A percentile compares a stretch with the other conserved stretches of the same genome.
These are phyloP conservation scores for Ogataea populi-albae DNA, from an alignment of 805 yeast genomes.

Conservation along the genomic window DNA sequence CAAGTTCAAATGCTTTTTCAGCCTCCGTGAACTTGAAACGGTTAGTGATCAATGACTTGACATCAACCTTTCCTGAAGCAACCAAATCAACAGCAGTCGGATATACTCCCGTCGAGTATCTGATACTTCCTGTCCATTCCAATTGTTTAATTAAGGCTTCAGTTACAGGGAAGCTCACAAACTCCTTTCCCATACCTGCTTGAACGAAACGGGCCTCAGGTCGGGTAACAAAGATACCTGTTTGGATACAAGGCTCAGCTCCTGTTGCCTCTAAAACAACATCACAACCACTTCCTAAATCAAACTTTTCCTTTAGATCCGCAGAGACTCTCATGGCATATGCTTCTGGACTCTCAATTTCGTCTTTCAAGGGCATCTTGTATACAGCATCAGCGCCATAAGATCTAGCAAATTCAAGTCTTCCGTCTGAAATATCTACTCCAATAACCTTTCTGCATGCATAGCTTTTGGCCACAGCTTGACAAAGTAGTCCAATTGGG, in stretches of 20 bases:
- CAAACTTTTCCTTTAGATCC: conserved; percentile 30
- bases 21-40: conserved; percentile 71
- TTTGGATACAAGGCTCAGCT: conserved; percentile 68
- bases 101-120: conserved; percentile 79
- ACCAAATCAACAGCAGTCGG: conserved; percentile 65
- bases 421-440: conserved; percentile 65
- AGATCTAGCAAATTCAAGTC: conserved; percentile 62
- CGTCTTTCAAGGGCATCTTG: conserved; percentile 42
- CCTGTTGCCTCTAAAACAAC: conserved; percentile 84
- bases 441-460: conserved; percentile 73
- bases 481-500: conserved; percentile 77
- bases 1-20: conserved; percentile 67
- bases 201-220: conserved; percentile 76
- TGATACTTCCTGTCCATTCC: conserved; percentile 69
- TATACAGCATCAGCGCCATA: conserved; percentile 61
- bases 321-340: conserved; percentile 34
- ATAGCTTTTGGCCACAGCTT: conserved; percentile 68
- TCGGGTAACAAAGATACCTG: conserved; percentile 58
- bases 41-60: conserved; percentile 69
- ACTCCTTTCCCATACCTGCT: conserved; percentile 79
- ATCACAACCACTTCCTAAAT: conserved; percentile 33
- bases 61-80: conserved; percentile 60
- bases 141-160: conserved; percentile 66
- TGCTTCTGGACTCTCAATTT: conserved; percentile 43
- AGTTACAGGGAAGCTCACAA: conserved; percentile 68